phyloP scores from a whole-genome alignment of 441 rosid species.

The Eruca vesicaria region DNA sequence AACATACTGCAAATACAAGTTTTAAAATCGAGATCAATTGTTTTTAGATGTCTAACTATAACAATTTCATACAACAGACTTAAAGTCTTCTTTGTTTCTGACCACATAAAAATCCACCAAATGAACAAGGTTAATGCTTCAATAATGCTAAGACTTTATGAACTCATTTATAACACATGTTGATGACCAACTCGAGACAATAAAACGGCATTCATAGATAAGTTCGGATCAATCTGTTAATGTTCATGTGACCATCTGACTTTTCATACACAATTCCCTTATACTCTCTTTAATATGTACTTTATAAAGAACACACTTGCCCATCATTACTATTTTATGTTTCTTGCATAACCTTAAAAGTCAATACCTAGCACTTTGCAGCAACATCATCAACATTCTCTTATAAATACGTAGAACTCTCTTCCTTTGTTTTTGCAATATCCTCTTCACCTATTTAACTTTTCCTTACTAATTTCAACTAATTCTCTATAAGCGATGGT shows the following conservation, averaged over 20 bases:
- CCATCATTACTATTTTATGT: neutral
- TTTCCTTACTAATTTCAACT: neutral
- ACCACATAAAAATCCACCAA: neutral
- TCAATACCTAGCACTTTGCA: neutral
- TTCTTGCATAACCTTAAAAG: neutral
- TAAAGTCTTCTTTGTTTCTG: neutral
- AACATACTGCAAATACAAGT: neutral
- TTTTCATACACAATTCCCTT: constrained; percentile 10
- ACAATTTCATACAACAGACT: too few species aligned
- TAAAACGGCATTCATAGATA: neutral
- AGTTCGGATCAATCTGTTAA: neutral
- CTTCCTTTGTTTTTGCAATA: neutral
- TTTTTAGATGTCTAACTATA: neutral
- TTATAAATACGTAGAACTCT: neutral
- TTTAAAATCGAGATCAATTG: too few species aligned
- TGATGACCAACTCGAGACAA: neutral
- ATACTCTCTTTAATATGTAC: neutral
- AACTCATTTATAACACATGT: too few species aligned
- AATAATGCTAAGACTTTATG: too few species aligned
- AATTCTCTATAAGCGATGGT: neutral
- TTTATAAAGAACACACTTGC: constrained; percentile 6
- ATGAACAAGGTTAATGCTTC: neutral
- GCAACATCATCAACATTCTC: neutral
- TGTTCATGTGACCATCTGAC: constrained; percentile 12
- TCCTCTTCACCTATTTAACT: neutral